phyloP scores from a whole-genome alignment of 768 basidiomycete species.

The Filobasidium floriforme region DNA sequence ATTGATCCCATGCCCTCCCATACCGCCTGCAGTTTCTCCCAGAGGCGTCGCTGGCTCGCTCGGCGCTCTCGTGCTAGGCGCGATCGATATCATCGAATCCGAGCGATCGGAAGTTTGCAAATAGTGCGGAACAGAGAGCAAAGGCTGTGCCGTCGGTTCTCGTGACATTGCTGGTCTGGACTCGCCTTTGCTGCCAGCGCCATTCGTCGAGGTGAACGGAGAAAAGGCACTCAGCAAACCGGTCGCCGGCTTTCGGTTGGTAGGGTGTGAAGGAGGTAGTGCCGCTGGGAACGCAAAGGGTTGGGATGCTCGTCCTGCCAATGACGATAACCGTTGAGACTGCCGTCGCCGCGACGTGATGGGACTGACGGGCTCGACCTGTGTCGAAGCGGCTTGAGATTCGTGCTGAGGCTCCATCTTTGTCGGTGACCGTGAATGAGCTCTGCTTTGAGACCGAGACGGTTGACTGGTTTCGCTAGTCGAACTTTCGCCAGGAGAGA shows the following conservation, averaged over 20 bases:
- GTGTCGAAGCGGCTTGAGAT: background rate
- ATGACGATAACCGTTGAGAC: constrained; percentile 33
- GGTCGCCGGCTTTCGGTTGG: constrained; percentile 25
- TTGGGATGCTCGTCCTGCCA: constrained; percentile 40
- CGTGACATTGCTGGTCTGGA: constrained; percentile 7
- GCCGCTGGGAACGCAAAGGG: constrained; percentile 41
- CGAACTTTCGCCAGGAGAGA: background rate
- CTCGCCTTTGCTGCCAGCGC: constrained; percentile 21
- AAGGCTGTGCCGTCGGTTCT: constrained; percentile 10
- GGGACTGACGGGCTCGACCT: constrained; percentile 21
- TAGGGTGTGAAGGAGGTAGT: constrained; percentile 32
- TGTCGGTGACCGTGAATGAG: constrained; percentile 16
- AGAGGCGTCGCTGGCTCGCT: constrained; percentile 41
- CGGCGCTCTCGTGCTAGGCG: constrained; percentile 42
- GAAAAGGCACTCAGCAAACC: constrained; percentile 37
- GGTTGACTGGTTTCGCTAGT: background rate
- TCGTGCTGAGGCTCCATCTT: background rate
- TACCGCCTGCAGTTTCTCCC: constrained; percentile 43
- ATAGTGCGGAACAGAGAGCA: constrained; percentile 17
- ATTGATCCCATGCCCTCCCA: constrained; percentile 66
- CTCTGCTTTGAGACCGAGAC: constrained; percentile 6
- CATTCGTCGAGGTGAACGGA: constrained; percentile 30
- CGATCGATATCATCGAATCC: constrained; percentile 37
- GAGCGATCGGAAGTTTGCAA: constrained; percentile 26
- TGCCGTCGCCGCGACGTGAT: constrained; percentile 29